These are phyloP conservation scores for Whalleya microplaca DNA, from an alignment of 2,329 filamentous ascomycete species.

Conservation along the genomic window DNA sequence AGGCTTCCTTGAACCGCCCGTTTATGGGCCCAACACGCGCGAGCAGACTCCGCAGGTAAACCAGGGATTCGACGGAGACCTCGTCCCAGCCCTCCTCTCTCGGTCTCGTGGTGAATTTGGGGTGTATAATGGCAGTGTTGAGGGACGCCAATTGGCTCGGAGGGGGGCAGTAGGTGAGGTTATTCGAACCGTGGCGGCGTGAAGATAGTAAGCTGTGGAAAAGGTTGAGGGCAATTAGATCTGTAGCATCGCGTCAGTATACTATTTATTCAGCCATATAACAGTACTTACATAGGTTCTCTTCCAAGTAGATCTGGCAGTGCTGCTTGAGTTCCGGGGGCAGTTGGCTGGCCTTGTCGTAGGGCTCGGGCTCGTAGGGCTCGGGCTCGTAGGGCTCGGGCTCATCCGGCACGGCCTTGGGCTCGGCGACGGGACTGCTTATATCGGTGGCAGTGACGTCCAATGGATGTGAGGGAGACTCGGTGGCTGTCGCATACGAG, in stretches of 20 bases:
- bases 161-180: slow-evolving; percentile 66
- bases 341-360: slow-evolving; percentile 59
- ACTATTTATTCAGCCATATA: slow-evolving; percentile 2
- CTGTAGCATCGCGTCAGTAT: slow-evolving; percentile 5
- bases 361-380: slow-evolving; percentile 38
- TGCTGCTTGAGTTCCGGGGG: slow-evolving; percentile 68
- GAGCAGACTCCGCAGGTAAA: slow-evolving; percentile 71
- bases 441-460: slow-evolving; percentile 23
- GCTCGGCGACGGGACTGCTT: slow-evolving; percentile 25
- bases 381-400: slow-evolving; percentile 53
- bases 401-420: slow-evolving; percentile 1
- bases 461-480: slow-evolving; percentile 17
- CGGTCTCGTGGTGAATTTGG: slow-evolving; percentile 74
- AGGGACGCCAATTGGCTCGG: slow-evolving; percentile 75
- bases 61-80: slow-evolving; percentile 68
- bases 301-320: slow-evolving; percentile 74
- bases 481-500: slow-evolving; percentile 31
- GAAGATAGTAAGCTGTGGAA: slow-evolving; percentile 66
- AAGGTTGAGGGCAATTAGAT: slow-evolving; percentile 55
- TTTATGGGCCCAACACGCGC: slow-evolving; percentile 69
- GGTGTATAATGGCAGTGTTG: slow-evolving; percentile 83
- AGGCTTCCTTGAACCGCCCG: slow-evolving; percentile 71
- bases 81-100: slow-evolving; percentile 62
- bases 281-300: slow-evolving; percentile 65
- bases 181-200: slow-evolving; percentile 38